Base-by-base conservation (phyloP, 2,329 filamentous ascomycete genomes). In the Aspergillus fijiensis region DNA sequence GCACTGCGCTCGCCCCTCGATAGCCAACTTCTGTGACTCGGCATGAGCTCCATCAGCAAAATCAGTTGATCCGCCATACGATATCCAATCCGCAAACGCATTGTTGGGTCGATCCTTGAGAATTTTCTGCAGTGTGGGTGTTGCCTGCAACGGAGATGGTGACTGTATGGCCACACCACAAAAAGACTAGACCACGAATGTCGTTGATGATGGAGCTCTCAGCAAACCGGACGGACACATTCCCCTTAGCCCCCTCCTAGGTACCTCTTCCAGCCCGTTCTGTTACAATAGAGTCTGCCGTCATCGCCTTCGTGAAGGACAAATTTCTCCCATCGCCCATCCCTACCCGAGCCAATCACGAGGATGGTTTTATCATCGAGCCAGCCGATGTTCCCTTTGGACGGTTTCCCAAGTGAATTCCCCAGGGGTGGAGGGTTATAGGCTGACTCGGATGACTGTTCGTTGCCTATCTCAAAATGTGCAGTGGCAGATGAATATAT, bases 271-370 rank as follows among this genome's bases (percentile, higher is more conserved):
- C 92, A 96, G 2, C 90, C 91, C 69, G 93, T 88, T 63, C 90
- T 83, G 31, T 86, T 78, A 63, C 90, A 85, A 55, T 85, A 80
- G 49, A 87, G 82, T 65, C 85, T 86, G 10, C 90, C 90, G 63
- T 90, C 87, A 23, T 88, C 84, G 14, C 84, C 84, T 58, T 89
- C 83, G n/a, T 82, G 82, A 55, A 96, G 80, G 21, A 88, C 80
- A 69, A 96, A 96, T 62, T 89, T 92, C 79, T 97, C 92, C 92
- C 93, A 97, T 54, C 90, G 83, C 16, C 89, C 89, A 72, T 95
- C 90, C 61, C 84, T 83, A 0, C 92, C 92, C 1, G 91, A 90
- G 3, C 92, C 90, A 53, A 96, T 81, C 0, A 96, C 87, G 1
- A 93, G 78, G 11, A 96, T 78, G 16, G 84, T 90, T 23, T 86